phyloP scores from a whole-genome alignment of 352 stramenopile genomes.

The Phytophthora constricta region DNA sequence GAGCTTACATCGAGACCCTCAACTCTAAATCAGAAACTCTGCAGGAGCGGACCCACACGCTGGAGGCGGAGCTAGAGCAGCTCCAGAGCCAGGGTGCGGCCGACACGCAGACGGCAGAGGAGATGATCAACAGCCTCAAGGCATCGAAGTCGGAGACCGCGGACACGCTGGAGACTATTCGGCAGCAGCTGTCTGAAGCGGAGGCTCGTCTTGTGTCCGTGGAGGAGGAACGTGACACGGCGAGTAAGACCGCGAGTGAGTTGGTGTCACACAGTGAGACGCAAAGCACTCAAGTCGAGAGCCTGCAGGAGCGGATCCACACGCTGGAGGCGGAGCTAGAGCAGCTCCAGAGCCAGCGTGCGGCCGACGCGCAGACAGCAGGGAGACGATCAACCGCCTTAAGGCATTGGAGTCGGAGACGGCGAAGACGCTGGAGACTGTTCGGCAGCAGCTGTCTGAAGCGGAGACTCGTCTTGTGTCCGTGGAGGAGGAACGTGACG shows the following conservation, averaged over 20 bases:
- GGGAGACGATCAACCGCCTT: conserved; percentile 29
- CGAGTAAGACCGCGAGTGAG: conserved; percentile 1
- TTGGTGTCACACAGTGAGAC: conserved; percentile 1
- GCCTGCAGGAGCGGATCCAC: conserved; percentile 5
- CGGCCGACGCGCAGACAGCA: conserved; percentile 20
- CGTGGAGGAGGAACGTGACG: conserved; percentile 27
- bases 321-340: conserved; percentile 32
- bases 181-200: conserved; percentile 20
- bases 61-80: conserved; percentile 28
- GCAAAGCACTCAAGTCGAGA: background rate
- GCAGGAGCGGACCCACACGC: conserved; percentile 12
- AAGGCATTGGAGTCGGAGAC: conserved; percentile 24
- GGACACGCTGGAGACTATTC: conserved; percentile 15
- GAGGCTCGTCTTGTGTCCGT: conserved; percentile 13
- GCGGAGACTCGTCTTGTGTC: conserved; percentile 20
- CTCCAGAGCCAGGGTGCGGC: conserved; percentile 13
- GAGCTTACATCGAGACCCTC: conserved; percentile 21
- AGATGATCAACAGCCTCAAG: conserved; percentile 18
- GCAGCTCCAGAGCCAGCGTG: conserved; percentile 25
- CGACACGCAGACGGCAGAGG: conserved; percentile 14
- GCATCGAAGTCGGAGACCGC: conserved; percentile 11
- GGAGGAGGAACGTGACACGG: conserved; percentile 13
- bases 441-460: conserved; percentile 31
- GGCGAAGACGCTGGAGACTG: conserved; percentile 22
- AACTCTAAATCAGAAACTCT: conserved; percentile 20